These are phyloP conservation scores for Brassica hybrid DNA, from an alignment of 441 rosid genomes.

Conservation along the genomic window DNA sequence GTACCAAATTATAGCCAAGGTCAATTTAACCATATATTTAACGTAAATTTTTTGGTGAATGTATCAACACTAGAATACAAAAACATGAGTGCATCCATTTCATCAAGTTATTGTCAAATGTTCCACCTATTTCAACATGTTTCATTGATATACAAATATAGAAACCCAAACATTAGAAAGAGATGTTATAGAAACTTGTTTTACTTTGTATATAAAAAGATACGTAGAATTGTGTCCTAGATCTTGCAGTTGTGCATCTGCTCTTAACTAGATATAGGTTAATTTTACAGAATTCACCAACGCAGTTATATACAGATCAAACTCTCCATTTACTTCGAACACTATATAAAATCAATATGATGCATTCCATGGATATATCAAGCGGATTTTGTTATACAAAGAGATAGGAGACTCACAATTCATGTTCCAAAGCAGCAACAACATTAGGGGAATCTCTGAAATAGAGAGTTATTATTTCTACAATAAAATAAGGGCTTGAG, in stretches of 20 bases:
- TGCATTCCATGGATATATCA: slow-evolving; percentile 15
- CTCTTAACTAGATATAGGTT: not conserved
- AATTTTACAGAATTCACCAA: not conserved
- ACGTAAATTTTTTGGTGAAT: not conserved
- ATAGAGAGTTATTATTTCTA: slow-evolving; percentile 38
- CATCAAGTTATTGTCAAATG: not conserved
- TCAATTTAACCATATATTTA: not conserved
- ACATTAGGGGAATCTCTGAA: slow-evolving; percentile 40
- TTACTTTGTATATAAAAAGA: not conserved
- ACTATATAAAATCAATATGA: not conserved
- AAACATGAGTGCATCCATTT: not conserved
- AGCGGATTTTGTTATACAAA: not conserved
- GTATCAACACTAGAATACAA: not conserved
- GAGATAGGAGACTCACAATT: slow-evolving; percentile 34
- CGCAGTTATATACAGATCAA: not conserved
- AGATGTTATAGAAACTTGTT: not conserved
- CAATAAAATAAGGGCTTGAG: slow-evolving; percentile 22
- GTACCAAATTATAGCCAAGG: slow-evolving; percentile 16
- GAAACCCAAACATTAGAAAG: slow-evolving; percentile 4
- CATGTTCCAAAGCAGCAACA: slow-evolving; percentile 34
- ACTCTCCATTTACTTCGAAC: not conserved
- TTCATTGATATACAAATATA: not conserved
- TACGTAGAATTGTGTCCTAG: not conserved
- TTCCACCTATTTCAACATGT: not conserved
- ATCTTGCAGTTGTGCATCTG: not conserved